Base-by-base conservation (phyloP, 2,329 filamentous ascomycete species). In the Byssochlamys sp. region DNA sequence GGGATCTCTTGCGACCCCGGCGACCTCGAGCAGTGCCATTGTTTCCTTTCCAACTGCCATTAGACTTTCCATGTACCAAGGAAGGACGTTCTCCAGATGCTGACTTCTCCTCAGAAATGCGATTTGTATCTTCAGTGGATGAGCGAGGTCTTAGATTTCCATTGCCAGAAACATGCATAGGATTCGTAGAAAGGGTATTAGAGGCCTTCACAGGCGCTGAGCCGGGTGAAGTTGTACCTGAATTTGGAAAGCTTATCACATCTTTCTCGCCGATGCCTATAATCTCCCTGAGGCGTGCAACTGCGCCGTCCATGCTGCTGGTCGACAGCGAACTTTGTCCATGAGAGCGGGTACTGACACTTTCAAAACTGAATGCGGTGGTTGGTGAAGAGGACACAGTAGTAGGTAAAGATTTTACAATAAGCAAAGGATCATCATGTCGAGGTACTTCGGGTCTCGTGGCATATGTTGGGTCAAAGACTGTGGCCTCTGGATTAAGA, bases 401-500 rank as follows among this genome's bases (percentile, higher is more conserved):
- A 24, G 39, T 45, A 24, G 39, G 19, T 7, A 45, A 19, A 24
- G 39, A 45, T 24, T n/a, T 45, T n/a, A 45, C 39, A 9, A 2
- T 45, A 19, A 45, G 39, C n/a, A 45, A 45, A 7, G 39, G 4
- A 14, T 19, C 39, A 14, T 45, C 19, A 45, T 45, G 14, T 45
- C 39, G 39, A 45, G n/a, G 19, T 45, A 5, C 39, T 45, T 50
- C 39, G 9, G 9, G n/a, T 25, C 7, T 35, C 27, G 19, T 24
- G 4, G 55, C 24, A 31, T 12, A 4, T 5, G 55, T 11, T 27
- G 55, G 55, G 29, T 51, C 52, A 33, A 57, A 57, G 3, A 33
- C 19, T 14, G n/a, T 28, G 1, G 55, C 55, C 45, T 57, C 55
- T 4, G 55, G 55, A 31, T 57, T 57, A 4, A 57, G 48, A 7